Evolutionary conservation across 805 yeast genomes (phyloP), one percentile per base, ranked within the genome.

Genomic region (Saccharomycopsis oosterbeekiorum): DNA sequence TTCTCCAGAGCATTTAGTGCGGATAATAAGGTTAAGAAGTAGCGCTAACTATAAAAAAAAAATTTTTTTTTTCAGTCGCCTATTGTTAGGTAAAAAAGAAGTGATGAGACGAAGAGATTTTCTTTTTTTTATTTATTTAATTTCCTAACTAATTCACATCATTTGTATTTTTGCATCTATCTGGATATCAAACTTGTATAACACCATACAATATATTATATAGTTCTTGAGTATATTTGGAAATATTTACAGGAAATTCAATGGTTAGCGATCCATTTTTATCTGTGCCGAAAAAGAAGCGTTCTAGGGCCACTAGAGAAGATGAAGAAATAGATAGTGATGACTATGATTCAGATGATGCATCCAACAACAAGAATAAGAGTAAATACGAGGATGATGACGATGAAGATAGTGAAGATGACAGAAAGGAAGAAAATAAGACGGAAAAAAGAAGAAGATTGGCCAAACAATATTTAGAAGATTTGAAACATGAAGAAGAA

Each of bases 361-460:
- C 61, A 60, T 54, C 62, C 61, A 43, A 10, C 59, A 29, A 24
- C 42, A 40, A 42, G 29, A 53, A 43, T 36, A 81, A 75, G 47
- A 76, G 75, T 56, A 78, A 71, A 12, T 69, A 68, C 12, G 72
- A 71, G 19, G 72, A 65, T 1, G 75, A 70, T 11, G 75, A 67
- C 3, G 61, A 55, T 12, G 21, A 55, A 17, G 57, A 56, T n/a
- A 56, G 59, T 24, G 80, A 76, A 47, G 71, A 64, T 11, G 79
- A 75, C 26, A 77, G 75, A n/a, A 83, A 84, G 65, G 83, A 76
- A 15, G 98, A 93, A 73, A 82, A 83, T 56, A 96, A 92, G 9
- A 96, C 97, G 0, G 99, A 94, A 69, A 91, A 89, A 73, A 83
- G 99, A 73, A 83, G 99, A 74, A 79, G 98, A 69, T 78, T 94